These are phyloP conservation scores for Blastocystis sp. DNA, from an alignment of 352 stramenopile genomes.

Conservation along the genomic window DNA sequence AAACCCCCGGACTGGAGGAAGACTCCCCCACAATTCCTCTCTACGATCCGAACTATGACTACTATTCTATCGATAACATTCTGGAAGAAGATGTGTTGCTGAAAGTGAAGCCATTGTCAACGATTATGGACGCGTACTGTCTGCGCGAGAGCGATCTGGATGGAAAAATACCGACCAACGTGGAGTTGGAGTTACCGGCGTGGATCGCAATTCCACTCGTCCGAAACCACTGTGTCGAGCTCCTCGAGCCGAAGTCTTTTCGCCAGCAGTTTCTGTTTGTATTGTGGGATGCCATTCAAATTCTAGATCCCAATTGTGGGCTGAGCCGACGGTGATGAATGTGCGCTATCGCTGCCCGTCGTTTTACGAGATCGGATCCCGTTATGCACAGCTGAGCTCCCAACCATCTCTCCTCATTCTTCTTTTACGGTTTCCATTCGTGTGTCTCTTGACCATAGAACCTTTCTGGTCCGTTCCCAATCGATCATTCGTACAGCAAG, in stretches of 20 bases:
- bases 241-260: neutral
- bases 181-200: neutral
- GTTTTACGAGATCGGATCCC: neutral
- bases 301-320: neutral
- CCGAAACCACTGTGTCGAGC: neutral
- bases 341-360: neutral
- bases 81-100: conserved; percentile 1
- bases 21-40: neutral
- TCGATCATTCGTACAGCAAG: neutral
- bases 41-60: conserved; percentile 10
- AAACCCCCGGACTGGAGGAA: neutral
- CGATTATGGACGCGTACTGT: neutral
- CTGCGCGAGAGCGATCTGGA: neutral
- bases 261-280: neutral
- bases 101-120: neutral
- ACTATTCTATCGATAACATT: conserved; percentile 28
- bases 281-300: neutral
- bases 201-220: neutral
- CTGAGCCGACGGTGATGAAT: neutral
- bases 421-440: neutral
- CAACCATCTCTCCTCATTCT: neutral
- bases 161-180: neutral
- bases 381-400: neutral
- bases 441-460: neutral
- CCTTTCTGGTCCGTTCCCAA: neutral